Conservation (phyloP, 108 stramenopile species). For the Parietichytrium sp. region DNA sequence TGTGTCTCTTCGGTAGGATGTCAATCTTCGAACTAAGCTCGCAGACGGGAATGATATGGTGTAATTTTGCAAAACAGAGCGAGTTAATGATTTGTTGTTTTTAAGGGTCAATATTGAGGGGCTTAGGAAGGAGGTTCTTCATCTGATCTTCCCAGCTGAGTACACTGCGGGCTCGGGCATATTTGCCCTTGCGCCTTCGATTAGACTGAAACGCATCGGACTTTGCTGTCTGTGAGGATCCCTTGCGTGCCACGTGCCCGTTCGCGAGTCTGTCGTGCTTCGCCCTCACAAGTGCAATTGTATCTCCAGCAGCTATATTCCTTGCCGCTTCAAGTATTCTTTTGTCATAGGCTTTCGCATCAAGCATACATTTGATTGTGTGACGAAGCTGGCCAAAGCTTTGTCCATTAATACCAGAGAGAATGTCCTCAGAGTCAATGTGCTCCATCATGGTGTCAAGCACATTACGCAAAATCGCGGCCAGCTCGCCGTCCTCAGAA, state of each 20-base stretch:
- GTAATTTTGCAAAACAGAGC: too few relatives aligned
- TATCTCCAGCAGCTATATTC: background rate
- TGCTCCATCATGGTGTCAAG: constrained; percentile 23
- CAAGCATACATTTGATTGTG: constrained; percentile 27
- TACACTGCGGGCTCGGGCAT: too few relatives aligned
- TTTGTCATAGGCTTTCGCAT: constrained; percentile 11
- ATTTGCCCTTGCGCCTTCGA: too few relatives aligned
- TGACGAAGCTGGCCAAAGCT: constrained; percentile 32
- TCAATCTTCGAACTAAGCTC: too few relatives aligned
- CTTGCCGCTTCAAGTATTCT: background rate
- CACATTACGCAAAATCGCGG: background rate
- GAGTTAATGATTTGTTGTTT: background rate
- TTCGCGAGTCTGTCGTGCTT: background rate
- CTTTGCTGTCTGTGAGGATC: too few relatives aligned
- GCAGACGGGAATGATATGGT: too few relatives aligned
- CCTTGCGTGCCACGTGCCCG: too few relatives aligned
- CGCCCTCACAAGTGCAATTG: background rate
- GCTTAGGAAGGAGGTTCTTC: background rate
- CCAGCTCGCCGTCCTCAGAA: background rate
- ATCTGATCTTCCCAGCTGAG: constrained; percentile 37
- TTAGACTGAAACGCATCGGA: too few relatives aligned
- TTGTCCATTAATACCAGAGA: constrained; percentile 15
- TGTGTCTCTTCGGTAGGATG: too few relatives aligned
- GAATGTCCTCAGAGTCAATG: background rate
- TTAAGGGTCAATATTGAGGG: background rate